These are phyloP conservation scores for Curvularia lunata DNA, from an alignment of 2,329 filamentous ascomycete species.

Conservation along the genomic window DNA sequence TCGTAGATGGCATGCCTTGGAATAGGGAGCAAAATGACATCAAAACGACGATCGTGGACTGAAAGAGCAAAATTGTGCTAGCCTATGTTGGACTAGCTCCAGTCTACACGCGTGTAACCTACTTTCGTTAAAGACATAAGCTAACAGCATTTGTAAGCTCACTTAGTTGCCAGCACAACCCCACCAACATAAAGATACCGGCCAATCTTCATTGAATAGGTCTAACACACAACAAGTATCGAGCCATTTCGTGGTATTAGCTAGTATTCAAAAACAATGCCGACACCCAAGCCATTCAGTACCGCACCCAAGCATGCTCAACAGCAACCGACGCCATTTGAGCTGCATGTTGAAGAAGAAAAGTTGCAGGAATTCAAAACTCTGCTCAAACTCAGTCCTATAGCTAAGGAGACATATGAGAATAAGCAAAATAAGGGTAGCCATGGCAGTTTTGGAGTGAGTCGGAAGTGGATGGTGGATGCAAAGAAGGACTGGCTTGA, in stretches of 20 bases:
- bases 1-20: not conserved
- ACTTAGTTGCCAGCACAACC: not conserved
- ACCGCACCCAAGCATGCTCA: slow-evolving; percentile 22
- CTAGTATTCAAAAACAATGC: slow-evolving; percentile 16
- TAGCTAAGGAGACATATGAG: slow-evolving; percentile 43
- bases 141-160: slow-evolving; percentile 11
- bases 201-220: not conserved
- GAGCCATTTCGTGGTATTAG: not conserved
- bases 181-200: not conserved
- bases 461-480: slow-evolving; percentile 37
- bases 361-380: slow-evolving; percentile 41
- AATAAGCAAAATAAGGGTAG: slow-evolving; percentile 36
- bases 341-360: slow-evolving; percentile 35
- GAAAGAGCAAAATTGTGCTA: not conserved
- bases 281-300: slow-evolving; percentile 26
- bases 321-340: slow-evolving; percentile 31
- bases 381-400: slow-evolving; percentile 35
- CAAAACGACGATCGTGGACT: slow-evolving; percentile 3
- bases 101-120: not conserved
- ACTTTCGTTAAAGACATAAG: not conserved
- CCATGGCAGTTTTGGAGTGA: slow-evolving; percentile 40
- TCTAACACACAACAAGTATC: not conserved
- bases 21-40: slow-evolving; percentile 1
- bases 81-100: slow-evolving; percentile 5
- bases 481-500: slow-evolving; percentile 40